These are phyloP conservation scores for Rhizopus delemar DNA, from an alignment of 371 early-diverging fungal genomes.

Conservation along the genomic window DNA sequence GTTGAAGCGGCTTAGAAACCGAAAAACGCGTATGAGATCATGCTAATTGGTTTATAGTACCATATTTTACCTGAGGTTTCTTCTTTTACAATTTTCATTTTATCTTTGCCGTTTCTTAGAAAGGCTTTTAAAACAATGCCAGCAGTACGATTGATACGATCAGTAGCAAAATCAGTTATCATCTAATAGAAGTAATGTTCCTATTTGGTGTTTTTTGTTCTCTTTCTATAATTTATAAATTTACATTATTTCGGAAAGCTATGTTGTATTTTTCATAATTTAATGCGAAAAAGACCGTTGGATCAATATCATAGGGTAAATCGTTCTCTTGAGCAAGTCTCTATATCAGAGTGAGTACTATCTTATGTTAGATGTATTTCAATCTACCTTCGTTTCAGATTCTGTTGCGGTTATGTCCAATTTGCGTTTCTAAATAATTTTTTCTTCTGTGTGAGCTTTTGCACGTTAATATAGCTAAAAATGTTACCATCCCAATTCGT, in stretches of 20 bases:
- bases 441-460: slow-evolving; percentile 21
- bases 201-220: too few species aligned
- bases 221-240: too few species aligned
- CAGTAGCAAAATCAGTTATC: slow-evolving; percentile 64
- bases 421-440: slow-evolving; percentile 69
- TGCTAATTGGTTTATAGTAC: too few species aligned
- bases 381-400: slow-evolving; percentile 29
- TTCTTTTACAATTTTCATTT: slow-evolving; percentile 49
- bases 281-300: slow-evolving; percentile 64
- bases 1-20: slow-evolving; percentile 48
- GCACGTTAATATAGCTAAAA: too few species aligned
- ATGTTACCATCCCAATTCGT: too few species aligned
- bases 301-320: slow-evolving; percentile 44
- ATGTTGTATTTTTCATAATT: slow-evolving; percentile 80
- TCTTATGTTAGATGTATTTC: too few species aligned
- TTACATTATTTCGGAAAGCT: slow-evolving; percentile 69
- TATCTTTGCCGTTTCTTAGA: slow-evolving; percentile 53
- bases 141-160: slow-evolving; percentile 70
- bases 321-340: slow-evolving; percentile 6
- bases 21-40: background rate
- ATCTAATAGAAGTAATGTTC: too few species aligned
- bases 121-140: slow-evolving; percentile 64
- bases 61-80: slow-evolving; percentile 53
- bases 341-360: background rate
- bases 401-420: slow-evolving; percentile 33